These are phyloP conservation scores for Rhazya stricta DNA, from an alignment of 257 asterid species.

Conservation along the genomic window DNA sequence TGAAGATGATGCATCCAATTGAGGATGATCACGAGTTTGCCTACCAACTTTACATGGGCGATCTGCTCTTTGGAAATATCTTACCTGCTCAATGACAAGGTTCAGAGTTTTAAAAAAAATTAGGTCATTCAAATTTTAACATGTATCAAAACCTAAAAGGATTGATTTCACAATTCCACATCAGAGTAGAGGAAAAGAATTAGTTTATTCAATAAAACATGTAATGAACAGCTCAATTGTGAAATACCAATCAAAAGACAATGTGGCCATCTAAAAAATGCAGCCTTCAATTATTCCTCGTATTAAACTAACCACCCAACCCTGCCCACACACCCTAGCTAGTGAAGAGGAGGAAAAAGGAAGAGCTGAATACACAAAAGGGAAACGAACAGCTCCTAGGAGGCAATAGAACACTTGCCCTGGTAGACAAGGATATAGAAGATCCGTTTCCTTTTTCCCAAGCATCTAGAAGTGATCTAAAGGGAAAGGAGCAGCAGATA, in stretches of 20 bases:
- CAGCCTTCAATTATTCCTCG: neutral
- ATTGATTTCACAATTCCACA: neutral
- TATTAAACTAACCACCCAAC: neutral
- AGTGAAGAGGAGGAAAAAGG: neutral
- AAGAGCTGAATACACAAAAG: neutral
- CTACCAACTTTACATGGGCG: conserved; percentile 15
- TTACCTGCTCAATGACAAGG: conserved; percentile 15
- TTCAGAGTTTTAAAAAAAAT: neutral
- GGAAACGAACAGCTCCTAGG: neutral
- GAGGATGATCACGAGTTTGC: conserved; percentile 12
- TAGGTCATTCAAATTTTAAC: neutral
- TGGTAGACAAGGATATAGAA: neutral
- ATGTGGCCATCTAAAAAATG: neutral
- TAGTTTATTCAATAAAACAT: neutral
- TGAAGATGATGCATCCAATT: neutral
- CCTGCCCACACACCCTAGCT: neutral
- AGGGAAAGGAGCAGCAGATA: neutral
- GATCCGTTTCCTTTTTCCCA: neutral
- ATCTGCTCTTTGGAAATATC: conserved; percentile 8
- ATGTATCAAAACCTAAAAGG: neutral
- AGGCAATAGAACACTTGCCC: neutral
- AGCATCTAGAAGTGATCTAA: neutral
- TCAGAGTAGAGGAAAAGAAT: neutral
- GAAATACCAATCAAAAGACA: neutral
- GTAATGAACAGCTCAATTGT: neutral